These are phyloP conservation scores for Castanea sativa DNA, from an alignment of 306 rosid species.

Conservation along the genomic window DNA sequence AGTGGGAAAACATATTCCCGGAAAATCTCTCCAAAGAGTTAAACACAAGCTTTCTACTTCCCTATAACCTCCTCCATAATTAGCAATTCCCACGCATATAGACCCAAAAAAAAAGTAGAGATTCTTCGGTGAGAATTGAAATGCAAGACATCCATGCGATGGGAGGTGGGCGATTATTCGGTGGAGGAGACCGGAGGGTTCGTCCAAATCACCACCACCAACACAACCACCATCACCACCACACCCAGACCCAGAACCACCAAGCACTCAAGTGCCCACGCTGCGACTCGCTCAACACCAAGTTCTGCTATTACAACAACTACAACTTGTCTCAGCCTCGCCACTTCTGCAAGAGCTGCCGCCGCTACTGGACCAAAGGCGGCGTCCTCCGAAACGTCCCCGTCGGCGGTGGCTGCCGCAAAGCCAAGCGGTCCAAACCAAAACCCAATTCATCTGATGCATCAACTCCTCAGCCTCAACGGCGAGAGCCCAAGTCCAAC, in stretches of 20 bases:
- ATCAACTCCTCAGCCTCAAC: neutral
- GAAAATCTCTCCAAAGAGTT: neutral
- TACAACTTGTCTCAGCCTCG: conserved; percentile 99
- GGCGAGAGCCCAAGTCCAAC: conserved; percentile 28
- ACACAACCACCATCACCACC: conserved; percentile 28
- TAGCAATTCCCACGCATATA: neutral
- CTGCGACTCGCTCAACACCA: conserved; percentile 89
- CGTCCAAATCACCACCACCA: conserved; percentile 25
- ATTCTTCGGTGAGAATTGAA: conserved; percentile 7
- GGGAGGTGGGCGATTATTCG: conserved; percentile 54
- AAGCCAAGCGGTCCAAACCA: conserved; percentile 75
- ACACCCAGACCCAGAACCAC: conserved; percentile 46
- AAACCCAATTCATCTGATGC: conserved; percentile 28
- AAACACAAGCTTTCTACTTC: neutral
- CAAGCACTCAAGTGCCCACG: conserved; percentile 84
- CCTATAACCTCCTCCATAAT: no score
- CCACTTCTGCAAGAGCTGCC: conserved; percentile 95
- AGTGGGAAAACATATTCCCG: conserved; percentile 17
- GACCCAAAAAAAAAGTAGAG: no score
- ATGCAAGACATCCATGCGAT: conserved; percentile 90
- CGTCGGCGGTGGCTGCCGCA: conserved; percentile 93
- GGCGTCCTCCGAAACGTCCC: conserved; percentile 99
- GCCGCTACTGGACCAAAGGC: conserved; percentile 97
- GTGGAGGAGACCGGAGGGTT: conserved; percentile 55
- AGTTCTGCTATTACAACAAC: conserved; percentile 95